Evolutionary conservation across 768 basidiomycete species (phyloP), one percentile per base, ranked within the genome.

Genomic region (Leccinum barrowsii): DNA sequence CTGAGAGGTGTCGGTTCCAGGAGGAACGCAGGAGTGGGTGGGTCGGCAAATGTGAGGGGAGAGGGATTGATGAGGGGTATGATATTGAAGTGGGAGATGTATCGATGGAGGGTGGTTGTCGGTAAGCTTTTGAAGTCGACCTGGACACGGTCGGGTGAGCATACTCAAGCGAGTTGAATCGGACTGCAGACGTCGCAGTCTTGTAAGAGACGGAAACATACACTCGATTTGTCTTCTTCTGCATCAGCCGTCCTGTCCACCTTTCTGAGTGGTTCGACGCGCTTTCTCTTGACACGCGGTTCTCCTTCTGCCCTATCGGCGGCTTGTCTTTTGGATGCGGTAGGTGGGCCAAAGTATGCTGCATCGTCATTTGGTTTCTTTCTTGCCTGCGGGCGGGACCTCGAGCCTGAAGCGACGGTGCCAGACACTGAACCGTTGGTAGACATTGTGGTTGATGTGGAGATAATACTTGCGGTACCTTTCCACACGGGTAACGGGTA

Each of bases 71-170:
- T 80, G 40, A 71, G 67, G 13, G 91, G 91, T 19, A 89, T 77
- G 52, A 92, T 80, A 67, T 90, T 86, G 65, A 83, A 89, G 56
- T 87, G 84, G 17, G 80, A 77, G 58, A 93, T 80, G 70, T 93
- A 93, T 58, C 85, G 83, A 68, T 90, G 82, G 26, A 93, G 74
- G 13, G 81, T 80, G 17, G 81, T 73, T 12, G 77, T 75, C n/a
- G 90, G 82, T 75, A 92, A 78, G 63, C 83, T 83, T 48, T 79
- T 76, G 69, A 93, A 92, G 67, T 92, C 88, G 63, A 92, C 82
- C 90, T 93, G 70, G 35, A 48, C 42, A 56, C 7, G 61, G 54
- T 54, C 48, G 26, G 44, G 56, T 63, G 59, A 67, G 65, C 60
- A 37, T 21, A 19, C 22, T 40, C 17, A 3, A 40, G 37, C 7